Conservation (phyloP, 2,329 filamentous ascomycete genomes). For the Endoconidiophora polonica region DNA sequence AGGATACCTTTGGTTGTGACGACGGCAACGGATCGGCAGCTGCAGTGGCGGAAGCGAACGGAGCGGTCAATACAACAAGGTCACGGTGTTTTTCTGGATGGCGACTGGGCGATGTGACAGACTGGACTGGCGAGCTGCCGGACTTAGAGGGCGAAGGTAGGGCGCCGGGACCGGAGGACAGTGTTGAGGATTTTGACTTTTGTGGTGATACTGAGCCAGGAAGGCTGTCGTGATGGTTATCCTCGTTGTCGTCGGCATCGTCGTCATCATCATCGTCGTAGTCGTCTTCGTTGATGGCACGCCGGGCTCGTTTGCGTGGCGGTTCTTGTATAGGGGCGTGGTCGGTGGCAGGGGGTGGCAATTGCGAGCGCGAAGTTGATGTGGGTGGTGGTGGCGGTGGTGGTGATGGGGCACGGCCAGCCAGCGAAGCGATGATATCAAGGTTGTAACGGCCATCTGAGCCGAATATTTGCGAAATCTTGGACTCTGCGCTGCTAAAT, state of each 20-base stretch:
- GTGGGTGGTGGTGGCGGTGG: conserved; percentile 52
- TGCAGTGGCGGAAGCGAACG: conserved; percentile 26
- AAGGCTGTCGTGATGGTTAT: not conserved
- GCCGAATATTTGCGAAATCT: conserved; percentile 59
- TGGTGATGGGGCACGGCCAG: conserved; percentile 31
- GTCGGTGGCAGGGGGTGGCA: conserved; percentile 39
- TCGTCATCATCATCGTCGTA: conserved; percentile 62
- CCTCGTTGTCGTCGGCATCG: conserved; percentile 24
- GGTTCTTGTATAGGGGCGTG: conserved; percentile 42
- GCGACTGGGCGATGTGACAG: conserved; percentile 36
- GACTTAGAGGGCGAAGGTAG: conserved; percentile 55
- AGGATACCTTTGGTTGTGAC: conserved; percentile 42
- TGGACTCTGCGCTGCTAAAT: conserved; percentile 61
- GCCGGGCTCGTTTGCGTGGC: conserved; percentile 56
- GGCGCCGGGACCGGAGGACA: conserved; percentile 35
- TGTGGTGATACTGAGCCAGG: conserved; percentile 31
- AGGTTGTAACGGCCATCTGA: conserved; percentile 37
- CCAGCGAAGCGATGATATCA: conserved; percentile 36
- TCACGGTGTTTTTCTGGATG: conserved; percentile 11
- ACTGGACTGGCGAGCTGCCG: conserved; percentile 48
- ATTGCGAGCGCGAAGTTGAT: conserved; percentile 6
- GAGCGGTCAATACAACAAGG: conserved; percentile 9
- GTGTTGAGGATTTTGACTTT: conserved; percentile 28
- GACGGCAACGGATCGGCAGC: conserved; percentile 14
- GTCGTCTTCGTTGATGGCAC: conserved; percentile 69